These are phyloP conservation scores for Gossypium gossypioides DNA, from an alignment of 441 rosid species.

Conservation along the genomic window DNA sequence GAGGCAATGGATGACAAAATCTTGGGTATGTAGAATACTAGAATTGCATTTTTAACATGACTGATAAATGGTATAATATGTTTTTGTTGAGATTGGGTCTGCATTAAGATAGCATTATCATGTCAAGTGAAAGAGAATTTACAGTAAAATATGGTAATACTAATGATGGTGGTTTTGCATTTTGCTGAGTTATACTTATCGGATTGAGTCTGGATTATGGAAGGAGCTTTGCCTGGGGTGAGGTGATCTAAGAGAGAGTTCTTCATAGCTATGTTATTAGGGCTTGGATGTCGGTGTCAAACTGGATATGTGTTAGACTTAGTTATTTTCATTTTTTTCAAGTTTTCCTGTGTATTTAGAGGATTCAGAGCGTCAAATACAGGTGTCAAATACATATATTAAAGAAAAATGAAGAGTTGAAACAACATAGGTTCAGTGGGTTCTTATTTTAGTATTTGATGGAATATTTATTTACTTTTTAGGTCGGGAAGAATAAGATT, in stretches of 20 bases:
- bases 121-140: neutral
- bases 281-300: too few relatives aligned
- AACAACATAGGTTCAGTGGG: neutral
- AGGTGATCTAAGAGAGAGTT: neutral
- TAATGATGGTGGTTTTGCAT: neutral
- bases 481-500: neutral
- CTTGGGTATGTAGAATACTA: neutral
- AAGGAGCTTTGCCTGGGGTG: neutral
- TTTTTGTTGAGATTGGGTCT: neutral
- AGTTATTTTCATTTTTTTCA: too few relatives aligned
- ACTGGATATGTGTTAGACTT: too few relatives aligned
- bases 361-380: too few relatives aligned
- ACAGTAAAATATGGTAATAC: neutral
- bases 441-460: neutral
- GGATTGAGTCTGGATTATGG: neutral
- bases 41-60: neutral
- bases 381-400: too few relatives aligned
- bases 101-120: neutral
- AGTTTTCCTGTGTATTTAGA: too few relatives aligned
- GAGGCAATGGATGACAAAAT: neutral
- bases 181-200: neutral
- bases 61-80: neutral
- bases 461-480: neutral
- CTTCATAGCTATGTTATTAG: too few relatives aligned
- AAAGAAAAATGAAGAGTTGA: too few relatives aligned